Conservation (phyloP, 2,329 filamentous ascomycete genomes). For the Trichoderma koningiopsis region DNA sequence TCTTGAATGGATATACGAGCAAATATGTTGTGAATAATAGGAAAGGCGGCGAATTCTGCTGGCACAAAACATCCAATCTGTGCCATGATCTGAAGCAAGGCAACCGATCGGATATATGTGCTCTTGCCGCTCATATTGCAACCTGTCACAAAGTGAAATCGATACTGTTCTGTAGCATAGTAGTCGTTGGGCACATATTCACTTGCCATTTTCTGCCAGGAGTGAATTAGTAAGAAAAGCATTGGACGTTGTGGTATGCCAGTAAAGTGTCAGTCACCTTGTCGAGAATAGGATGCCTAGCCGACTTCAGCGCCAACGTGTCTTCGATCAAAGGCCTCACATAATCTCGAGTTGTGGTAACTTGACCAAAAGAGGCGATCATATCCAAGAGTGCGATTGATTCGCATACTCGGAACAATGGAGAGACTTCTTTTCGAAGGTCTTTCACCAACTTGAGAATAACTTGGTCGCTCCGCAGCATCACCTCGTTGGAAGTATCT, state of each 20-base stretch:
- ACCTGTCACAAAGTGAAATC: slow-evolving; percentile 92
- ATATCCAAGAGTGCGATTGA: slow-evolving; percentile 86
- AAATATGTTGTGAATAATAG: slow-evolving; percentile 81
- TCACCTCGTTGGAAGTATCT: slow-evolving; percentile 80
- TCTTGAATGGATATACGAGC: slow-evolving; percentile 86
- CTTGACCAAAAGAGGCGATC: slow-evolving; percentile 73
- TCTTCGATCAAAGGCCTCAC: slow-evolving; percentile 68
- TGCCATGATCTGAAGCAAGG: slow-evolving; percentile 87
- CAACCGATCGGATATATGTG: slow-evolving; percentile 86
- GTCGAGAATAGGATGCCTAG: slow-evolving; percentile 78
- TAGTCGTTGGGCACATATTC: slow-evolving; percentile 88
- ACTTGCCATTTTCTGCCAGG: slow-evolving; percentile 57
- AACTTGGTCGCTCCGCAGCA: slow-evolving; percentile 77
- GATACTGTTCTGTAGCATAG: slow-evolving; percentile 75
- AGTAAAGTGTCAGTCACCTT: slow-evolving; percentile 48
- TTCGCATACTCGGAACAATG: slow-evolving; percentile 82
- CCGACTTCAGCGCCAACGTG: slow-evolving; percentile 71
- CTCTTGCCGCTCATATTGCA: slow-evolving; percentile 99
- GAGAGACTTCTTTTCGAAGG: slow-evolving; percentile 71
- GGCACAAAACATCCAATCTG: slow-evolving; percentile 92
- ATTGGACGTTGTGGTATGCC: background rate
- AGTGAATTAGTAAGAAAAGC: background rate
- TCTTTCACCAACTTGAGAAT: slow-evolving; percentile 71
- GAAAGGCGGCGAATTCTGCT: slow-evolving; percentile 78
- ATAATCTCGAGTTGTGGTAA: slow-evolving; percentile 63